Conservation (phyloP, 352 stramenopile genomes). For the Aphanomyces astaci region DNA sequence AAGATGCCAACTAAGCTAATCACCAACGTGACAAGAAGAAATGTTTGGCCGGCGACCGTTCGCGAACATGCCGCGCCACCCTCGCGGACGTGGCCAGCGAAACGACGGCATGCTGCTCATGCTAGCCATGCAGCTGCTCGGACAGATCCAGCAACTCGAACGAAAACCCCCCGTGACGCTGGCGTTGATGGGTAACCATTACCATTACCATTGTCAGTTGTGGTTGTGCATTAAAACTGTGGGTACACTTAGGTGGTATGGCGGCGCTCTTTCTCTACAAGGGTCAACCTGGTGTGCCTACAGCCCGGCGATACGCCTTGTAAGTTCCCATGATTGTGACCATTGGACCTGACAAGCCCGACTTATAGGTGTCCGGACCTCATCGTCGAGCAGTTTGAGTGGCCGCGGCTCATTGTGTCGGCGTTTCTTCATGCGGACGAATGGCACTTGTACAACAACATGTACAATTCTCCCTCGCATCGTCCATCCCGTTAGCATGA, state of each 20-base stretch:
- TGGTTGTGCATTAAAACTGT: neutral
- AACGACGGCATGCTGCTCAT: slow-evolving; percentile 11
- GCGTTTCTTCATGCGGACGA: slow-evolving; percentile 80
- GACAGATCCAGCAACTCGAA: slow-evolving; percentile 19
- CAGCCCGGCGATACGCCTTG: neutral
- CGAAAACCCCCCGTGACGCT: slow-evolving; percentile 19
- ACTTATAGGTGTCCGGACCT: slow-evolving; percentile 62
- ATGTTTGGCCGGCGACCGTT: slow-evolving; percentile 2
- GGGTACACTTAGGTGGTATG: neutral
- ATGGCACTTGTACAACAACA: slow-evolving; percentile 87
- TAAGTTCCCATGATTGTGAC: neutral
- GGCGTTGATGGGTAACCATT: neutral
- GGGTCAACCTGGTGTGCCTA: slow-evolving; percentile 5
- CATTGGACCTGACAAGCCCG: neutral
- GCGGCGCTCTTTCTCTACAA: slow-evolving; percentile 5
- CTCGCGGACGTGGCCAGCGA: neutral
- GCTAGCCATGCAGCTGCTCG: slow-evolving; percentile 3
- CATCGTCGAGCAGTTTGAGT: slow-evolving; percentile 35
- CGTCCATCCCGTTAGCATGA: neutral
- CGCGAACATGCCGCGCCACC: neutral
- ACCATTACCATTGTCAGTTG: neutral
- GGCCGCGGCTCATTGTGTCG: slow-evolving; percentile 48
- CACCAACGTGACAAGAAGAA: no score
- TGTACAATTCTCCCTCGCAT: slow-evolving; percentile 32
- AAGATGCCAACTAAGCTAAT: neutral